These are phyloP conservation scores for Acacia concinna DNA, from an alignment of 331 rosid species.

Conservation along the genomic window DNA sequence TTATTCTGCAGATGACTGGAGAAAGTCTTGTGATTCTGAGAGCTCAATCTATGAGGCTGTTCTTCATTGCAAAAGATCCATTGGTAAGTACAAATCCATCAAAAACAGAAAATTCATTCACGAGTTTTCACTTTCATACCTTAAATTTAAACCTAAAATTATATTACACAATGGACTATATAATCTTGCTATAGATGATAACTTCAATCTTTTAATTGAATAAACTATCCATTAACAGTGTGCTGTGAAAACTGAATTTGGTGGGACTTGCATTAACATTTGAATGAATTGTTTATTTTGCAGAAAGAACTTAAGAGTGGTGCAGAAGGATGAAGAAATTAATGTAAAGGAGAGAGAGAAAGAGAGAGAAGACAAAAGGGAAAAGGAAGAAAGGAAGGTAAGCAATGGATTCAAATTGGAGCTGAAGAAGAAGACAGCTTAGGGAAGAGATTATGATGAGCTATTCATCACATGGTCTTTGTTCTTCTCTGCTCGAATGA, in stretches of 20 bases:
- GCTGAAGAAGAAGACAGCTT: conserved; percentile 20
- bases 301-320: conserved; percentile 48
- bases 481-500: conserved; percentile 40
- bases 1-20: conserved; percentile 66
- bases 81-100: conserved; percentile 50
- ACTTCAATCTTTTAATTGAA: background rate
- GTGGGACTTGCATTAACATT: conserved; percentile 13
- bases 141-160: conserved; percentile 33
- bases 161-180: background rate
- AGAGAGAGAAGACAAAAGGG: conserved; percentile 8
- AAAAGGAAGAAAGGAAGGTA: conserved; percentile 19
- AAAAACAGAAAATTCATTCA: conserved; percentile 44
- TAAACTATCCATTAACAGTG: background rate
- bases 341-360: background rate
- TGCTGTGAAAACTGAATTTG: background rate
- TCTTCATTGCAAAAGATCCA: conserved; percentile 94
- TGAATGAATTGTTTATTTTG: conserved; percentile 20
- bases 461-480: conserved; percentile 55
- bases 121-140: conserved; percentile 70
- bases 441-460: conserved; percentile 44
- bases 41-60: conserved; percentile 95
- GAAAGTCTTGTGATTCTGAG: conserved; percentile 91
- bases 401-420: conserved; percentile 44
- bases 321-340: conserved; percentile 32
- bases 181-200: background rate